A percentile compares a stretch with the other conserved stretches of the same genome.
These are phyloP conservation scores for Aspergillus hancockii DNA, from an alignment of 495 filamentous ascomycete species.

Conservation along the genomic window DNA sequence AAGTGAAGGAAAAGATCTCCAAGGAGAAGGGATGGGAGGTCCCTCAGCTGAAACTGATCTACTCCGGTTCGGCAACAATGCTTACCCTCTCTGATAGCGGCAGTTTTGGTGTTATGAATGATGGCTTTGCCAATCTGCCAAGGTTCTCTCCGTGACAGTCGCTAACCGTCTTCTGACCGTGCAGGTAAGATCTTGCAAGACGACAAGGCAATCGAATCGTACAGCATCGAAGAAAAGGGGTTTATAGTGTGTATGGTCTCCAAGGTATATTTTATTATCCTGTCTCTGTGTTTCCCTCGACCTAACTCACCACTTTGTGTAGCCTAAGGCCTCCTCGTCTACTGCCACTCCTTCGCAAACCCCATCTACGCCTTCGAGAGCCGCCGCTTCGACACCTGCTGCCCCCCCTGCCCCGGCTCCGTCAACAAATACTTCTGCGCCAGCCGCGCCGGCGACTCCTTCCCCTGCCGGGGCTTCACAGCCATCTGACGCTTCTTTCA, in stretches of 20 bases:
- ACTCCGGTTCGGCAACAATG: constrained; percentile 69
- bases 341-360: constrained; percentile 54
- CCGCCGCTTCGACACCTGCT: constrained; percentile 49
- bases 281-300: constrained; percentile 1
- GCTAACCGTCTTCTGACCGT: constrained; percentile 13
- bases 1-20: constrained; percentile 87
- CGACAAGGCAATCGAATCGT: constrained; percentile 90
- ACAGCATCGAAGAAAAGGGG: constrained; percentile 98
- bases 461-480: constrained; percentile 61
- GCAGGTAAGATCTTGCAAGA: constrained; percentile 97
- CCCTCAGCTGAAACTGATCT: constrained; percentile 89
- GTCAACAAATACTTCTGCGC: constrained; percentile 58
- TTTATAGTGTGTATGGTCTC: constrained; percentile 97
- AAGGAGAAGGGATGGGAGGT: constrained; percentile 90
- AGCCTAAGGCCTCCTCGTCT: constrained; percentile 71
- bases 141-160: not conserved
- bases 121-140: not conserved
- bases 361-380: constrained; percentile 59
- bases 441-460: constrained; percentile 61
- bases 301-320: constrained; percentile 13
- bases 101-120: not conserved
- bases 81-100: constrained; percentile 10
- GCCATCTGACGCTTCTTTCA: constrained; percentile 51
- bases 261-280: constrained; percentile 63
- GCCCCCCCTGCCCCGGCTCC: constrained; percentile 71